These are phyloP conservation scores for Escovopsis sp. DNA, from an alignment of 2,329 filamentous ascomycete species.

Conservation along the genomic window DNA sequence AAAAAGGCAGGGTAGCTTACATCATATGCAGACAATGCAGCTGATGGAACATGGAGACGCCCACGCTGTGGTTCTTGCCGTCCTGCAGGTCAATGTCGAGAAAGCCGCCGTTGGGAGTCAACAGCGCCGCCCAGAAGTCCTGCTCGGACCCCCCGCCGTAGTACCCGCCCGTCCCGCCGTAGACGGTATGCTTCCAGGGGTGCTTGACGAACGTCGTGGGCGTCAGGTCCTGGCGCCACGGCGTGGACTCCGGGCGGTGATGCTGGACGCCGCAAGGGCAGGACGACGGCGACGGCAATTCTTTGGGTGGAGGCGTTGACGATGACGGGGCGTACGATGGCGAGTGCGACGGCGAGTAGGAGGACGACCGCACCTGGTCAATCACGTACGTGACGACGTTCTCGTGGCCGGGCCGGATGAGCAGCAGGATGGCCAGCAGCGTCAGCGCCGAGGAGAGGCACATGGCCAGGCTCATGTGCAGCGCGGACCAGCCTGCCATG, in stretches of 20 bases:
- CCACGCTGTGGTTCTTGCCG: conserved; percentile 1
- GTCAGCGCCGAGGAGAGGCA: neutral
- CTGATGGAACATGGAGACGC: conserved; percentile 2
- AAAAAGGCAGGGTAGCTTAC: neutral
- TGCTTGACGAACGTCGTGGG: conserved; percentile 1
- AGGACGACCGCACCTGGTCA: neutral
- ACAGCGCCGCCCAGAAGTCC: conserved; percentile 1
- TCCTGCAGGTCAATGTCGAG: neutral
- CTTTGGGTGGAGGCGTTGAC: too few species aligned
- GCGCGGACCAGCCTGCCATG: neutral
- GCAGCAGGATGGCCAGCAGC: neutral
- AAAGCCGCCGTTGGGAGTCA: conserved; percentile 1
- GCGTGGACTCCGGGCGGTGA: neutral
- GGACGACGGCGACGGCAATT: too few species aligned
- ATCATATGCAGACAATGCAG: conserved; percentile 1
- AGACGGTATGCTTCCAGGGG: conserved; percentile 1
- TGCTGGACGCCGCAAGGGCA: too few species aligned
- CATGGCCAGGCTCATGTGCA: neutral
- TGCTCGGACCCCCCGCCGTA: neutral
- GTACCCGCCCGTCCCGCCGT: neutral
- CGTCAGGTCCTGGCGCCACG: neutral
- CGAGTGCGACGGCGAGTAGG: neutral
- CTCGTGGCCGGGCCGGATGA: conserved; percentile 1
- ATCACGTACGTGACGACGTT: conserved; percentile 1
- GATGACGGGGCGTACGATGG: neutral